Base-by-base conservation (phyloP, 495 filamentous ascomycete species). In the Letharia lupina region DNA sequence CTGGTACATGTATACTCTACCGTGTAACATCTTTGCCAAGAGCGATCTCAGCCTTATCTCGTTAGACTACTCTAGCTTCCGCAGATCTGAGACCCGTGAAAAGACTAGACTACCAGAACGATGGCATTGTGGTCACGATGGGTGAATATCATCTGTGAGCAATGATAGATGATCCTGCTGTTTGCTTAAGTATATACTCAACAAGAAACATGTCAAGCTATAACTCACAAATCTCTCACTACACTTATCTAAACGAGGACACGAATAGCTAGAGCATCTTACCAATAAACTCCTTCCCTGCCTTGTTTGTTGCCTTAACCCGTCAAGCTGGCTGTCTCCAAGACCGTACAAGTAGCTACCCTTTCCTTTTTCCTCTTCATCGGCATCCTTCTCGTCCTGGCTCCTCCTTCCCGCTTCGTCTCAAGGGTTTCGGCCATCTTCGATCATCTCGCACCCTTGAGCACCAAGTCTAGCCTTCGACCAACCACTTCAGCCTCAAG, bases 361-460 rank as follows among this genome's bases (percentile, higher is more conserved):
- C 76, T 86, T 71, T 72, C 79, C 71, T 64, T 90, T 74, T 62
- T 88, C 73, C 78, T 90, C 71, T 83, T 92, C 77, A 69, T 85
- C 69, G 74, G 77, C 69, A 74, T 87, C 60, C 70, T 78, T 73
- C 73, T 87, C 86, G 91, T 87, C 77, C 88, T 96, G 91, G 91
- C 91, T 77, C 82, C 86, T 71, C 77, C 80, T 72, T 77, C 84
- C 72, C 83, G 86, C 67, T 75, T 89, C 70, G 75, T 84, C 70
- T 78, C 84, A 42, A 84, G 89, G 57, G 79, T 93, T 66, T 80
- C 85, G 67, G 75, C 81, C 54, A 78, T 91, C 72, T 78, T 91
- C 66, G 81, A 81, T 65, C 76, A 77, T 56, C 64, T 82, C 61
- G 70, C 70, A 69, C 75, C 77, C 23, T 61, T 65, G n/a, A 65